Evolutionary conservation across 129 eudicot genomes (phyloP).

Genomic region (Flaveria robusta): DNA sequence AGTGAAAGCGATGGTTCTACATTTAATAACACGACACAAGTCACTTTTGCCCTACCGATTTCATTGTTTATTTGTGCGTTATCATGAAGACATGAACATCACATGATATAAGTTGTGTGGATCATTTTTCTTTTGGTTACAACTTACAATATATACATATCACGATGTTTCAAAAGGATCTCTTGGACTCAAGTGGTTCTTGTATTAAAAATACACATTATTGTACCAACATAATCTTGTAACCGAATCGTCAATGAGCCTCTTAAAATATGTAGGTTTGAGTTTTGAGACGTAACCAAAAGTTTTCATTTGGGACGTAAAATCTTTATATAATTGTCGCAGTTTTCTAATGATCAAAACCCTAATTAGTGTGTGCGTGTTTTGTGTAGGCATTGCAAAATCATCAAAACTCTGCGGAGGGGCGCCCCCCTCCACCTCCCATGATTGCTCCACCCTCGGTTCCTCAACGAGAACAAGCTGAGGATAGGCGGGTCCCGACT

Average conservation of each 20-base stretch:
- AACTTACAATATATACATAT: neutral
- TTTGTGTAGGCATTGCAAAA: conserved; percentile 23
- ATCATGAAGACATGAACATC: conserved; percentile 11
- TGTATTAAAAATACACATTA: neutral
- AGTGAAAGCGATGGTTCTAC: neutral
- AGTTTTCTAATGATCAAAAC: neutral
- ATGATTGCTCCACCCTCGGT: conserved; percentile 29
- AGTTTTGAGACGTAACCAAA: neutral
- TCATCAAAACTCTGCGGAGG: conserved; percentile 5
- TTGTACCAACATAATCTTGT: too few relatives aligned
- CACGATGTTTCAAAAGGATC: neutral
- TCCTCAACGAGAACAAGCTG: conserved; percentile 22
- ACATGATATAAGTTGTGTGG: conserved; percentile 17
- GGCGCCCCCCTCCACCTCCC: conserved; percentile 36
- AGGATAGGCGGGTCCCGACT: conserved; percentile 31
- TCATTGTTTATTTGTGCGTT: neutral
- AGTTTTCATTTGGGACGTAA: neutral
- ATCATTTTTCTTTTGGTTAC: conserved; percentile 6
- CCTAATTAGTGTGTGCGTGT: neutral
- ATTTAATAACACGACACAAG: neutral
- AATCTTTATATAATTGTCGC: neutral
- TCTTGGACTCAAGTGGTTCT: neutral
- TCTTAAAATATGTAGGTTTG: neutral
- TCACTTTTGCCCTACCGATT: neutral
- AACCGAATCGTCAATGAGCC: neutral